phyloP scores from a whole-genome alignment of 169 alveolate species.

The Eimeria sp. region DNA sequence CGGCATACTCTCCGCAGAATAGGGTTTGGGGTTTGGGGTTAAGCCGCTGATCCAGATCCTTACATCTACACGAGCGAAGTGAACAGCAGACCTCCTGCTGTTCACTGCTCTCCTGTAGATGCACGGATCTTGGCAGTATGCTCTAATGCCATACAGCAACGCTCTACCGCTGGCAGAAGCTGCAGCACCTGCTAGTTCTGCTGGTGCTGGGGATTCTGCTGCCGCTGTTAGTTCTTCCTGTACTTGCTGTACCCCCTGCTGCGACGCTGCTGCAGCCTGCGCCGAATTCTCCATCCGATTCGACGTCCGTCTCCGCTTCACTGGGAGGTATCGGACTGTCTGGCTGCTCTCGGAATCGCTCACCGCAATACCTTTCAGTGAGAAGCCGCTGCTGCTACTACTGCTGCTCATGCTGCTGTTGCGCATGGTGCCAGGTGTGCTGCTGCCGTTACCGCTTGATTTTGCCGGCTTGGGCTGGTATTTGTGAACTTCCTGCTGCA shows the following conservation, averaged over 20 bases:
- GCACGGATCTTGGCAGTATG: no score
- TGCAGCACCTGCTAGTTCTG: background rate
- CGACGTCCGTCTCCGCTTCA: constrained; percentile 91
- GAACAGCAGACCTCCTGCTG: background rate
- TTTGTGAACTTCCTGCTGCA: background rate
- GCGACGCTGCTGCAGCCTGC: constrained; percentile 86
- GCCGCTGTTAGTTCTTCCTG: background rate
- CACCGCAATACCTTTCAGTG: constrained; percentile 90
- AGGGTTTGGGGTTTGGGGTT: constrained; percentile 27
- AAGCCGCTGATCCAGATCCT: background rate
- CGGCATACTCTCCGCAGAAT: background rate
- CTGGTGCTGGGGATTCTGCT: background rate
- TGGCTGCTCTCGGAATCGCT: constrained; percentile 88
- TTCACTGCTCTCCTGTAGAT: background rate
- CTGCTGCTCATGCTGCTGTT: constrained; percentile 3
- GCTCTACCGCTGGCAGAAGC: background rate
- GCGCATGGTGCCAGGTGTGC: background rate
- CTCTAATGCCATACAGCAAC: background rate
- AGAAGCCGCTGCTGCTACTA: background rate
- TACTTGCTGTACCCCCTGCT: background rate
- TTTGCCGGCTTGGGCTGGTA: background rate
- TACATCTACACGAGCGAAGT: no score
- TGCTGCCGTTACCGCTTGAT: background rate
- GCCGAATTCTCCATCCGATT: constrained; percentile 87
- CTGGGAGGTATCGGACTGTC: constrained; percentile 91